Evolutionary conservation across 495 filamentous ascomycete species (phyloP).

Genomic region (Penicillium herquei): DNA sequence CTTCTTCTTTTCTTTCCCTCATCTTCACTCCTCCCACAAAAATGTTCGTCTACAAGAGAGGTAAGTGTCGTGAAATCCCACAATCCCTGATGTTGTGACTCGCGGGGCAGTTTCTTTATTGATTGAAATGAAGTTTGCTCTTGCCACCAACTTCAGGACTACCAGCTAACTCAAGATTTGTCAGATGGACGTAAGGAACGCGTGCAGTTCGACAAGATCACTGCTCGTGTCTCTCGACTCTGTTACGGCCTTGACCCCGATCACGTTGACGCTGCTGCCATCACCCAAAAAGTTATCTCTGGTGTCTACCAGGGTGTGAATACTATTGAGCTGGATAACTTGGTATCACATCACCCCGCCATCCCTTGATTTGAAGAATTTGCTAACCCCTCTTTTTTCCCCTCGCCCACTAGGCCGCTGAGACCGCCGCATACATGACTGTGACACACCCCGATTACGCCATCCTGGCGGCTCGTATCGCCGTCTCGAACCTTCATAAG

Average conservation of each 20-base stretch:
- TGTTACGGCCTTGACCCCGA: constrained; percentile 97
- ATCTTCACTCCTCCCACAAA: constrained; percentile 23
- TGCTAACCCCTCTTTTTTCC: not conserved
- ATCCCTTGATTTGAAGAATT: not conserved
- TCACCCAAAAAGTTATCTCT: constrained; percentile 98
- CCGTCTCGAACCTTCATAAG: constrained; percentile 99
- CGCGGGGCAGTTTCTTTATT: constrained; percentile 8
- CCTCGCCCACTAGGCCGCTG: constrained; percentile 70
- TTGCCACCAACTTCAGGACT: constrained; percentile 26
- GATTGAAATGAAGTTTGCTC: not conserved
- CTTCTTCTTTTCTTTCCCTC: constrained; percentile 12
- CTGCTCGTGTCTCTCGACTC: constrained; percentile 91
- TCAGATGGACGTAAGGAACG: constrained; percentile 98
- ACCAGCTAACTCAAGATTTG: constrained; percentile 23
- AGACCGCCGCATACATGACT: constrained; percentile 99
- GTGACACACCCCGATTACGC: constrained; percentile 99
- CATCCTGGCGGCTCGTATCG: constrained; percentile 96
- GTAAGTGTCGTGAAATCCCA: constrained; percentile 39
- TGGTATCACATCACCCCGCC: constrained; percentile 59
- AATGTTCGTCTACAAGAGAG: constrained; percentile 73
- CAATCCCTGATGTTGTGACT: not conserved
- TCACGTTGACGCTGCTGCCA: constrained; percentile 96
- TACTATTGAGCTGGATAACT: constrained; percentile 90
- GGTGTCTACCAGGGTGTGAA: constrained; percentile 98
- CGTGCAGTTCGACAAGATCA: constrained; percentile 99